Conservation (phyloP, 495 filamentous ascomycete species). For the Pyrenopolyporus hunteri region DNA sequence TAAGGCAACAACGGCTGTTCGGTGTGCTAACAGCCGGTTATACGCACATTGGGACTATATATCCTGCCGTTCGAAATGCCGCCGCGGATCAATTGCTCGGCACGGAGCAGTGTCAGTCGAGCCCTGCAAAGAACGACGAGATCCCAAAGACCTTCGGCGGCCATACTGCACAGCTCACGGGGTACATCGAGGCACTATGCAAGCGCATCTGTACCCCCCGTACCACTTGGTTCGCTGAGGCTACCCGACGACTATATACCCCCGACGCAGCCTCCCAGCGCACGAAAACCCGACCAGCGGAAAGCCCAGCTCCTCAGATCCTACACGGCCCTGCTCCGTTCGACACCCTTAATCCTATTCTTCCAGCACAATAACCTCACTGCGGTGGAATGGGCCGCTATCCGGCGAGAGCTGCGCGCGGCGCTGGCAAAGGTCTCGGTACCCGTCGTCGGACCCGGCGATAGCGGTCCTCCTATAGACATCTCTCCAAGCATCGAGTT, state of each 20-base stretch:
- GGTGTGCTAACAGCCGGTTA: neutral
- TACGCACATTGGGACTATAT: neutral
- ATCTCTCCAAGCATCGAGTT: conserved; percentile 66
- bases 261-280: conserved; percentile 82
- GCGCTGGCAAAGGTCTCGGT: conserved; percentile 67
- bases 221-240: conserved; percentile 56
- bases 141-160: conserved; percentile 14
- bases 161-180: conserved; percentile 29
- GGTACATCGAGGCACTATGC: conserved; percentile 45
- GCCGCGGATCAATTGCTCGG: conserved; percentile 35
- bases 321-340: conserved; percentile 92
- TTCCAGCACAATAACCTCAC: conserved; percentile 98
- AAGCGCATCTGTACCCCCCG: conserved; percentile 45
- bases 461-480: conserved; percentile 24
- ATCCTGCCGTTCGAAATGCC: conserved; percentile 25
- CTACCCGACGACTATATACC: conserved; percentile 63
- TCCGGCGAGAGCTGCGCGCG: conserved; percentile 77
- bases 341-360: conserved; percentile 84
- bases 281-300: conserved; percentile 81
- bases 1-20: neutral
- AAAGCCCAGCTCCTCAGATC: conserved; percentile 94
- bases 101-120: conserved; percentile 33
- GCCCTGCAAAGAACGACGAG: conserved; percentile 30
- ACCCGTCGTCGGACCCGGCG: conserved; percentile 20
- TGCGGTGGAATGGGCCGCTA: conserved; percentile 81